Evolutionary conservation across 2,329 filamentous ascomycete species (phyloP).

Genomic region (Colletotrichum theobromicola): DNA sequence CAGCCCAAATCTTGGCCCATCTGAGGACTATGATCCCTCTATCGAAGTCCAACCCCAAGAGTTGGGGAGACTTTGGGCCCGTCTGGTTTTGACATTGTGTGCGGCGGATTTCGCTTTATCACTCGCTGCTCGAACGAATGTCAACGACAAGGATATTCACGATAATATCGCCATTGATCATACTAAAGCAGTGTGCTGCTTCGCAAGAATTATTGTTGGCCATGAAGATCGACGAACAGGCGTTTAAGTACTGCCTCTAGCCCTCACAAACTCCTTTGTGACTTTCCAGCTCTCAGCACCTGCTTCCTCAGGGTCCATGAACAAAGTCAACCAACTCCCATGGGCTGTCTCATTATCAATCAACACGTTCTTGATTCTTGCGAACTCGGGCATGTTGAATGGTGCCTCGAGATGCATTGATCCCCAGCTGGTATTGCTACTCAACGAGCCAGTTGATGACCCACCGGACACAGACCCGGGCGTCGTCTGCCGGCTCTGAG

Average conservation of each 20-base stretch:
- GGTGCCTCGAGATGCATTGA: slow-evolving; percentile 26
- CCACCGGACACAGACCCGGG: not conserved
- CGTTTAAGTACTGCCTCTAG: not conserved
- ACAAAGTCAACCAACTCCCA: slow-evolving; percentile 34
- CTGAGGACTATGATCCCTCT: not conserved
- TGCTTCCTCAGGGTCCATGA: slow-evolving; percentile 28
- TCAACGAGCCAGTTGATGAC: not conserved
- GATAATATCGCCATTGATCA: not conserved
- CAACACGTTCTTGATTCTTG: slow-evolving; percentile 33
- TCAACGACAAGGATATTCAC: not conserved
- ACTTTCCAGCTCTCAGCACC: slow-evolving; percentile 31
- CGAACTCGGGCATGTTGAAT: slow-evolving; percentile 29
- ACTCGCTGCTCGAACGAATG: not conserved
- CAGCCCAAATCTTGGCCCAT: not conserved
- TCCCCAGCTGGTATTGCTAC: slow-evolving; percentile 6
- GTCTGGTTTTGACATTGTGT: not conserved
- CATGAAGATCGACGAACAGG: not conserved
- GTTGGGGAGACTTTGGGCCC: not conserved
- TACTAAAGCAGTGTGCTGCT: not conserved
- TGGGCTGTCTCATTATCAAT: slow-evolving; percentile 29
- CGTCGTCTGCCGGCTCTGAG: not conserved
- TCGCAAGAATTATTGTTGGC: not conserved
- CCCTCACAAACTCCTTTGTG: slow-evolving; percentile 36
- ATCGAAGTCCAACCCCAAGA: not conserved
- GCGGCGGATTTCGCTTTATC: not conserved